Evolutionary conservation across 2,329 filamentous ascomycete genomes (phyloP).

Genomic region (Pochonia chlamydosporia): DNA sequence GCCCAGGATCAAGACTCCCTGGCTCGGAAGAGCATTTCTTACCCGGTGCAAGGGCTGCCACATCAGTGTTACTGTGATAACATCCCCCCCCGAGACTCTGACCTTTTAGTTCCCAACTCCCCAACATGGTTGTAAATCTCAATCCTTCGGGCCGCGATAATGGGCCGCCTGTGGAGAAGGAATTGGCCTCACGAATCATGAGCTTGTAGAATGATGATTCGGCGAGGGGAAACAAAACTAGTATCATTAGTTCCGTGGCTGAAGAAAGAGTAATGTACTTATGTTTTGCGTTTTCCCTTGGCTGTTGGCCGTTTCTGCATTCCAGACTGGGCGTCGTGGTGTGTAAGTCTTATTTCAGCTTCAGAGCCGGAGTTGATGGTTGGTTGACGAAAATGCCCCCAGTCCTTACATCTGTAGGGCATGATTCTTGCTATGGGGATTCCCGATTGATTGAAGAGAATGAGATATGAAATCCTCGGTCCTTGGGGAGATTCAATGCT

Average conservation of each 20-base stretch:
- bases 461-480: too few species aligned
- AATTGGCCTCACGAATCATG: background rate
- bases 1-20: background rate
- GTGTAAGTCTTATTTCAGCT: too few species aligned
- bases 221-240: background rate
- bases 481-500: too few species aligned
- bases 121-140: background rate
- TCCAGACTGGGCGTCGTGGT: too few species aligned
- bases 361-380: too few species aligned
- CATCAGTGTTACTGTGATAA: background rate
- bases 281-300: background rate
- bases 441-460: too few species aligned
- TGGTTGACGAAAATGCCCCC: too few species aligned
- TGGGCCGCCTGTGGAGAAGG: slow-evolving; percentile 2
- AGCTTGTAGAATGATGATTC: background rate
- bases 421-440: too few species aligned
- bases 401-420: too few species aligned
- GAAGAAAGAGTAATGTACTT: background rate
- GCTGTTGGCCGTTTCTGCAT: too few species aligned
- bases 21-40: background rate
- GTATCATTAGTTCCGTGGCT: background rate
- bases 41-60: slow-evolving; percentile 1
- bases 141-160: slow-evolving; percentile 3
- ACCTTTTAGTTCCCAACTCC: background rate
- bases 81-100: background rate